phyloP scores from a whole-genome alignment of 169 alveolate species.

The Eimeria maxima region DNA sequence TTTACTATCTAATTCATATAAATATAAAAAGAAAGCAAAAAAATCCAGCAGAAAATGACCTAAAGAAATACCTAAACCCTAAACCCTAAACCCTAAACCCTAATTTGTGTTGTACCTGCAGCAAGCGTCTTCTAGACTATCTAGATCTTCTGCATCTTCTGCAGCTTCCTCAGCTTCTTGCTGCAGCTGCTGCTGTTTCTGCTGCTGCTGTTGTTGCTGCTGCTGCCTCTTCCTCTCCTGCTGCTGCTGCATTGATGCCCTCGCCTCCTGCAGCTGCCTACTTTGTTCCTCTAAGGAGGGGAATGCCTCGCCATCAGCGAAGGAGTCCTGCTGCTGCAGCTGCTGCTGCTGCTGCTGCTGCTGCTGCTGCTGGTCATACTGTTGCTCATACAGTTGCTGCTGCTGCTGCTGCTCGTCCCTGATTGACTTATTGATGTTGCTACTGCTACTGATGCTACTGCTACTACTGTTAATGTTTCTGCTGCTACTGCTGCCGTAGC shows the following conservation, averaged over 20 bases:
- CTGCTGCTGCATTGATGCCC: not conserved
- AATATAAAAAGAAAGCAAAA: no score
- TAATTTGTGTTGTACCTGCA: not conserved
- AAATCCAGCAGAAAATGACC: not conserved
- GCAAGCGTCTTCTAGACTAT: not conserved
- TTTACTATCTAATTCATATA: no score
- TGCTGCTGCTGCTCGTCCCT: not conserved
- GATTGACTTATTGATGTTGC: no score
- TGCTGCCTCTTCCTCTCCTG: not conserved
- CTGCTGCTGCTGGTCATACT: conserved; percentile 58
- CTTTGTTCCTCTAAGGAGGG: not conserved
- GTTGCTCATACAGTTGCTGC: not conserved
- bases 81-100: conserved; percentile 42
- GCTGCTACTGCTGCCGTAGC: conserved; percentile 32
- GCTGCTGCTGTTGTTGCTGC: not conserved
- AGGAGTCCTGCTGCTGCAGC: not conserved
- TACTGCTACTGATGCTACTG: no score
- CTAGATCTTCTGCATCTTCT: not conserved
- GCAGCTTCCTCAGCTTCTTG: conserved; percentile 12
- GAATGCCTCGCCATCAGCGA: not conserved
- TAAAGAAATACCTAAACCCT: conserved; percentile 9
- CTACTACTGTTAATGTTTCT: not conserved
- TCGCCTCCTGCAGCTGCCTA: not conserved
- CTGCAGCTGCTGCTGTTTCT: not conserved
- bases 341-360: conserved; percentile 30